Evolutionary conservation across 192 early-diverging fungal genomes (phyloP), one percentile per base, ranked within the genome.

Genomic region (Coemansia sp.): DNA sequence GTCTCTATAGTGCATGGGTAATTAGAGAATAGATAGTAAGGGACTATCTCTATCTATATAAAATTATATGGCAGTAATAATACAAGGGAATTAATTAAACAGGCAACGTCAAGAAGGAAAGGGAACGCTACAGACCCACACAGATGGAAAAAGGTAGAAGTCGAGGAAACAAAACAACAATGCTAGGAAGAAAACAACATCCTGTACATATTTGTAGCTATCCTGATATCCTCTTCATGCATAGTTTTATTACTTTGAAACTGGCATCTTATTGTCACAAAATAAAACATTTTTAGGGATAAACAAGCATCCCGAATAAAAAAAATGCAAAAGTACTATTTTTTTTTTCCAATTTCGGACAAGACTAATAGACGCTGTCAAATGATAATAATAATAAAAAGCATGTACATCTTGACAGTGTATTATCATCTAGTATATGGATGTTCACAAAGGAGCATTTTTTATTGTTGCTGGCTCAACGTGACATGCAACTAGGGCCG

Each of bases 181-280:
- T 15, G 17, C n/a, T n/a, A n/a, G n/a, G n/a, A n/a, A n/a, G n/a
- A n/a, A n/a, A n/a, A n/a, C n/a, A n/a, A n/a, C n/a, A n/a, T n/a
- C n/a, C n/a, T n/a, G n/a, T 15, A 39, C 30, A 8, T 32, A 11
- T 32, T 11, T 32, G 5, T 32, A 11, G 30, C 30, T 32, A 32
- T 11, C 30, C 30, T 32, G 30, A 32, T 24, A 30, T 36, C 13
- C 19, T 23, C 20, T 28, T 46, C 46, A 48, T 48, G 46, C 46
- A 48, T 10, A 7, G 9, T 23, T 20, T 48, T 48, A 48, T 35
- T 48, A 48, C 24, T 28, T 36, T 11, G 46, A 27, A 47, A 17
- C 29, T 17, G 18, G 25, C 45, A 32, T 46, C 13, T 45, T 20
- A 26, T 14, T 25, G 26, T 26, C 25, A 35, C 33, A 35, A 9